Evolutionary conservation across 2,329 filamentous ascomycete genomes (phyloP).

Genomic region (Aspergillus aculeatinus): DNA sequence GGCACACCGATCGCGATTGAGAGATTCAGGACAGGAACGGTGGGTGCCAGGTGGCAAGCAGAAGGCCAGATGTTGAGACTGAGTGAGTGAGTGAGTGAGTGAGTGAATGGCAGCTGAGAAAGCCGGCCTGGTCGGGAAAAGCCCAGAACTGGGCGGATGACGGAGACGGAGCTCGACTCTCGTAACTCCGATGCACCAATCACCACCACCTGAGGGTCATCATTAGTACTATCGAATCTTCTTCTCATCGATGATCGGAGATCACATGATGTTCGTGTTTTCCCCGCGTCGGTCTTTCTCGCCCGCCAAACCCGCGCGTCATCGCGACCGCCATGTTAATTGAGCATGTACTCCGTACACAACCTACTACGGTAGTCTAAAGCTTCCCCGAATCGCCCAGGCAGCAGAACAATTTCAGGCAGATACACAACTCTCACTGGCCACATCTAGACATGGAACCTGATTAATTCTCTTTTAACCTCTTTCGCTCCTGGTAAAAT

Average conservation of each 20-base stretch:
- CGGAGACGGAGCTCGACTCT: conserved; percentile 9
- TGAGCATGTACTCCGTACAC: too few species aligned
- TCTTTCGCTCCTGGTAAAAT: not conserved
- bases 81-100: too few species aligned
- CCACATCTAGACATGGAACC: conserved; percentile 1
- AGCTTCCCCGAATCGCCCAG: conserved; percentile 9
- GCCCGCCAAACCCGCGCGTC: conserved; percentile 23
- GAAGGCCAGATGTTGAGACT: not conserved
- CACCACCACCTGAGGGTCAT: conserved; percentile 27
- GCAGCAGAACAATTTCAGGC: conserved; percentile 23
- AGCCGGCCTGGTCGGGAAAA: not conserved
- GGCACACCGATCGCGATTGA: not conserved
- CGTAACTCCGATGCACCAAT: conserved; percentile 28
- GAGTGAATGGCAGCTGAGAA: not conserved
- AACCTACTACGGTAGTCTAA: not conserved
- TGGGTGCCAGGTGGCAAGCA: not conserved
- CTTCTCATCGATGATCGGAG: not conserved
- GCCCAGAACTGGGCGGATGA: conserved; percentile 19
- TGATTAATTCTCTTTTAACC: not conserved
- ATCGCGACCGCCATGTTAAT: not conserved
- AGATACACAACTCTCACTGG: conserved; percentile 1
- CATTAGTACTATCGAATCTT: conserved; percentile 8
- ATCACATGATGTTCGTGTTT: conserved; percentile 39
- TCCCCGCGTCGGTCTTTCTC: conserved; percentile 21
- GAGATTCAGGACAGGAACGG: not conserved